phyloP scores from a whole-genome alignment of 192 early-diverging fungal genomes.

The Linnemannia exigua region DNA sequence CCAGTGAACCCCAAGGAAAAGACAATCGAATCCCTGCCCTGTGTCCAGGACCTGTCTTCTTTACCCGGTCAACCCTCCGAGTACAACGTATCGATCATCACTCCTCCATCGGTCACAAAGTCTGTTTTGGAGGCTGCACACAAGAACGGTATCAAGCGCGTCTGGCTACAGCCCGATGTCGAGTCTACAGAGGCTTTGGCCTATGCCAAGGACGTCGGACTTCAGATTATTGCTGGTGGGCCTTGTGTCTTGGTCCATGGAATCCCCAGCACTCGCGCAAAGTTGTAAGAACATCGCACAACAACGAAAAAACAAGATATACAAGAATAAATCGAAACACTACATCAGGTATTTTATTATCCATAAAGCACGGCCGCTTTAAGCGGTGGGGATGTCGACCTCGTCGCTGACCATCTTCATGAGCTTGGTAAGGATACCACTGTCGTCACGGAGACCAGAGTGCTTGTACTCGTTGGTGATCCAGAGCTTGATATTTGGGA shows the following conservation, averaged over 20 bases:
- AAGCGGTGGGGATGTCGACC: conserved; percentile 48
- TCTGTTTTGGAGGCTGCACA: conserved; percentile 70
- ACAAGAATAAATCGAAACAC: background rate
- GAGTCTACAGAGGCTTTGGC: conserved; percentile 67
- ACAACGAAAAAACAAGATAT: background rate
- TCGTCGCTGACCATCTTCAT: conserved; percentile 70
- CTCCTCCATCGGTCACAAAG: conserved; percentile 75
- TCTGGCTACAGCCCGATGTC: conserved; percentile 85
- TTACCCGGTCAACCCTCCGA: conserved; percentile 58
- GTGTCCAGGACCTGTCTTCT: conserved; percentile 55
- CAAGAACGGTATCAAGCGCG: conserved; percentile 68
- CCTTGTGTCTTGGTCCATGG: conserved; percentile 77
- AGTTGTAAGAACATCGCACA: conserved; percentile 33
- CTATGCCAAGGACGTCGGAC: conserved; percentile 58
- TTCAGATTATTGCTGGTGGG: conserved; percentile 73
- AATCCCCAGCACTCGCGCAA: conserved; percentile 29
- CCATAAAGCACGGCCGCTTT: background rate
- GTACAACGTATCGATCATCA: conserved; percentile 76
- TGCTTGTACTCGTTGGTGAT: conserved; percentile 80
- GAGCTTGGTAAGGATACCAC: conserved; percentile 68
- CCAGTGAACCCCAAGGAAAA: conserved; percentile 59
- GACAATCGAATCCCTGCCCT: conserved; percentile 55
- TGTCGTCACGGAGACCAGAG: conserved; percentile 69
- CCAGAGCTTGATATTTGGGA: conserved; percentile 72
- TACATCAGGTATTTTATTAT: background rate